Base-by-base conservation (phyloP, 192 early-diverging fungal species). In the Dissophora globulifera region DNA sequence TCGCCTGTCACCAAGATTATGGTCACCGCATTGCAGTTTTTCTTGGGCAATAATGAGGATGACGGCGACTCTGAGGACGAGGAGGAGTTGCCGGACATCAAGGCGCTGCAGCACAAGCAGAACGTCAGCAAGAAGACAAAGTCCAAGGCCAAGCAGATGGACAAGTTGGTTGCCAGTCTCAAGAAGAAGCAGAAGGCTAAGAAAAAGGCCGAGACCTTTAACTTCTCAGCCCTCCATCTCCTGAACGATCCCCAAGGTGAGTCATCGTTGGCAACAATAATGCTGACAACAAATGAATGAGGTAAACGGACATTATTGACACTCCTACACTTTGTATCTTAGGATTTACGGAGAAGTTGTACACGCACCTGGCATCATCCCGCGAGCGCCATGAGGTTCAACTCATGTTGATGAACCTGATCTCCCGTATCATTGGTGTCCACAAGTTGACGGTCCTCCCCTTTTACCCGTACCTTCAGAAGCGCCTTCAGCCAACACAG, bases 401-500 rank as follows among this genome's bases (percentile, higher is more conserved):
- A 40, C 68, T 99, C 53, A 85, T 93, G 82, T 83, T 94, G 78
- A 92, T 99, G 79, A 97, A 98, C 87, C 82, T 99, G 49, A 90
- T 98, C 26, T 92, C 96, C 30, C 90, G 98, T 26, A 84, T 99
- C 52, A 95, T 98, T 71, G 95, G 95, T 74, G 85, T 94, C 47
- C 98, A 99, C 81, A 95, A 96, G 84, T 89, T 99, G 58, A 90
- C 91, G 42, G 70, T 97, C 32, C 78, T 98, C 32, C 84, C 86
- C n/a, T 94, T 98, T 62, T 98, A 98, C 83, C 89, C 96, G 31
- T 95, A 93, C 82, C 75, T 99, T 26, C 89, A 94, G 79, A 89
- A 93, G 46, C 98, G 95, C 75, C 82, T 99, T n/a, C 93, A 97
- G 67, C 97, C 98, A 11, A 91, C 93, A 78, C 97, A 99, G 78